Evolutionary conservation across 768 basidiomycete genomes (phyloP).

Genomic region (Porphyrellus cyaneotinctus): DNA sequence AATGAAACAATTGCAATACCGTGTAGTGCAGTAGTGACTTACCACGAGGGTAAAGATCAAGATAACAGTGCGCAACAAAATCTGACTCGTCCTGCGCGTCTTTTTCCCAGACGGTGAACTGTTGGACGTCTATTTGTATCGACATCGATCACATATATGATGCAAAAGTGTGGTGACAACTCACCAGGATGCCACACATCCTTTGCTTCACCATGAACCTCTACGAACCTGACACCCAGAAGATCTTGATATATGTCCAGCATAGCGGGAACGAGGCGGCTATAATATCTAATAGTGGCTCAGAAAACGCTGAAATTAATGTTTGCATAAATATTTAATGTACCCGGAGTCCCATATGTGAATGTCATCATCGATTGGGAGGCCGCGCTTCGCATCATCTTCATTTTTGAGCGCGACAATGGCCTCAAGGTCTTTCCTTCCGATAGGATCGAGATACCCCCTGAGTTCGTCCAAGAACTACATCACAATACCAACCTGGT

Average conservation of each 20-base stretch:
- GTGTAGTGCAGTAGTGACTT: slow-evolving; percentile 11
- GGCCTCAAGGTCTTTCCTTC: slow-evolving; percentile 56
- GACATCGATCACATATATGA: neutral
- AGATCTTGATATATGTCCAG: slow-evolving; percentile 77
- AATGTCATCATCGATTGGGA: slow-evolving; percentile 65
- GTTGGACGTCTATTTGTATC: slow-evolving; percentile 58
- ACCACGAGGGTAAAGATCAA: slow-evolving; percentile 84
- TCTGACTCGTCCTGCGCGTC: slow-evolving; percentile 63
- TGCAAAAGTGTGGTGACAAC: slow-evolving; percentile 7
- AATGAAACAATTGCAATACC: neutral
- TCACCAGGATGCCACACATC: slow-evolving; percentile 78
- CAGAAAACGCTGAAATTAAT: neutral
- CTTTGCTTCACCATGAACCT: slow-evolving; percentile 47
- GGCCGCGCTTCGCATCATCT: slow-evolving; percentile 55
- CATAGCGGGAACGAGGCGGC: slow-evolving; percentile 58
- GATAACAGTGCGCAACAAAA: slow-evolving; percentile 81
- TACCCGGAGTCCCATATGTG: slow-evolving; percentile 82
- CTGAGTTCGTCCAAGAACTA: slow-evolving; percentile 77
- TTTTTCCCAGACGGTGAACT: slow-evolving; percentile 79
- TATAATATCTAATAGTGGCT: slow-evolving; percentile 21
- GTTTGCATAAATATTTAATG: slow-evolving; percentile 13
- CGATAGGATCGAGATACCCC: slow-evolving; percentile 67
- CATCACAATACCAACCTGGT: neutral
- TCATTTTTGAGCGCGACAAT: slow-evolving; percentile 71
- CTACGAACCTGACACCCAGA: slow-evolving; percentile 63